Evolutionary conservation across 2,329 filamentous ascomycete species (phyloP).

Genomic region (Monosporascus ibericus): DNA sequence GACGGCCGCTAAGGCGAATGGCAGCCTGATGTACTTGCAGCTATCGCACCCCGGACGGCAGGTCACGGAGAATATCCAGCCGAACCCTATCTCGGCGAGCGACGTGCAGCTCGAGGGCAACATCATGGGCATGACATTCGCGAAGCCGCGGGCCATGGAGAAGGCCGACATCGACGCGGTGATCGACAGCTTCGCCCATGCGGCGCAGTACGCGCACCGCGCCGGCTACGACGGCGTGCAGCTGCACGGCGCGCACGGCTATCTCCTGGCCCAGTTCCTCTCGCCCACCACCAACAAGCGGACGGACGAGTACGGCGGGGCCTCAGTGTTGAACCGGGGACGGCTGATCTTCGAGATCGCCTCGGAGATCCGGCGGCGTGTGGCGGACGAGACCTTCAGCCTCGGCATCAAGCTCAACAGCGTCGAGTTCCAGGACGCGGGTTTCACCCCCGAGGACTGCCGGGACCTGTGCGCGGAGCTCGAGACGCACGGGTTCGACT

Average conservation of each 20-base stretch:
- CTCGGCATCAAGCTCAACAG: conserved; percentile 51
- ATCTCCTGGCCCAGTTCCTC: conserved; percentile 52
- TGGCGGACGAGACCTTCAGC: conserved; percentile 35
- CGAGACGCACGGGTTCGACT: conserved; percentile 49
- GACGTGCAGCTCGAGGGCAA: conserved; percentile 32
- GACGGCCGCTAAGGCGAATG: conserved; percentile 41
- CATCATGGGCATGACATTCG: conserved; percentile 42
- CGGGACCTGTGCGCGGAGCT: conserved; percentile 48
- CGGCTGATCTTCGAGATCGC: conserved; percentile 48
- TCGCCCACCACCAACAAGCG: conserved; percentile 43
- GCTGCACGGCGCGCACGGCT: conserved; percentile 49
- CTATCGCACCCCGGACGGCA: conserved; percentile 59
- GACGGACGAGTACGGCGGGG: conserved; percentile 51
- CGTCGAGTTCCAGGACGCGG: conserved; percentile 44
- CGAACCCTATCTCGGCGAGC: conserved; percentile 32
- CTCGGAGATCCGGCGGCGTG: conserved; percentile 29
- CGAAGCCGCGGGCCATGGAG: conserved; percentile 23
- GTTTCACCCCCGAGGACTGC: conserved; percentile 10
- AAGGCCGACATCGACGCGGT: conserved; percentile 12
- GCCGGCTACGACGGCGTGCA: conserved; percentile 32
- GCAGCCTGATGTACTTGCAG: conserved; percentile 52
- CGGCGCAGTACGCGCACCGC: conserved; percentile 16
- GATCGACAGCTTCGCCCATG: conserved; percentile 12
- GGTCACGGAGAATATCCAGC: conserved; percentile 24
- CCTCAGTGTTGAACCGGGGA: conserved; percentile 37